These are phyloP conservation scores for Thielaviopsis punctulata DNA, from an alignment of 2,329 filamentous ascomycete genomes.

Conservation along the genomic window DNA sequence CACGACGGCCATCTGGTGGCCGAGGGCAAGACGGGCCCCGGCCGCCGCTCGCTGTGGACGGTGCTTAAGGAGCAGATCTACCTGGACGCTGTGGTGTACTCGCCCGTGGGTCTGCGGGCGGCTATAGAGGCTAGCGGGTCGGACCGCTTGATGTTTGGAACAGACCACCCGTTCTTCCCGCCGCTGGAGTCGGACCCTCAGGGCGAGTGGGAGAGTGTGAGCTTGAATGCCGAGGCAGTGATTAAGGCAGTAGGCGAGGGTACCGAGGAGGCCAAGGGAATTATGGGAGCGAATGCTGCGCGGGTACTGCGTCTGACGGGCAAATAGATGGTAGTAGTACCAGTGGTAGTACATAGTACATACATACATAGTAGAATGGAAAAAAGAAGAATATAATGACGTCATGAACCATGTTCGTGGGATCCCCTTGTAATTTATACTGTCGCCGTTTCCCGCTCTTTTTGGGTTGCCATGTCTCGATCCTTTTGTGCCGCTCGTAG, in stretches of 20 bases:
- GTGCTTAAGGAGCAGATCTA: constrained; percentile 58
- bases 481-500: constrained; percentile 23
- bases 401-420: too few relatives aligned
- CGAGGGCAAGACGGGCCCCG: constrained; percentile 35
- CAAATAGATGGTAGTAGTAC: too few relatives aligned
- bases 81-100: constrained; percentile 75
- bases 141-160: constrained; percentile 64
- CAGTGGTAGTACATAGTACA: too few relatives aligned
- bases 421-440: too few relatives aligned
- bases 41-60: constrained; percentile 36
- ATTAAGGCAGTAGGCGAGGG: constrained; percentile 30
- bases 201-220: constrained; percentile 54
- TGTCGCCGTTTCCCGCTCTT: constrained; percentile 16
- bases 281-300: constrained; percentile 44
- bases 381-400: background rate
- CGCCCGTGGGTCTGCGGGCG: constrained; percentile 52
- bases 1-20: constrained; percentile 63
- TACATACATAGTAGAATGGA: background rate
- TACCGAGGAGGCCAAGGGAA: constrained; percentile 28
- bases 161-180: constrained; percentile 76
- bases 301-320: constrained; percentile 25
- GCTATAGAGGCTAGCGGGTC: constrained; percentile 50
- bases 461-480: constrained; percentile 15
- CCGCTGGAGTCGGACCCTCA: constrained; percentile 45
- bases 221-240: constrained; percentile 34